Evolutionary conservation across 2,329 filamentous ascomycete species (phyloP), one percentile per base, ranked within the genome.

Genomic region (Pseudocercospora crystallina): DNA sequence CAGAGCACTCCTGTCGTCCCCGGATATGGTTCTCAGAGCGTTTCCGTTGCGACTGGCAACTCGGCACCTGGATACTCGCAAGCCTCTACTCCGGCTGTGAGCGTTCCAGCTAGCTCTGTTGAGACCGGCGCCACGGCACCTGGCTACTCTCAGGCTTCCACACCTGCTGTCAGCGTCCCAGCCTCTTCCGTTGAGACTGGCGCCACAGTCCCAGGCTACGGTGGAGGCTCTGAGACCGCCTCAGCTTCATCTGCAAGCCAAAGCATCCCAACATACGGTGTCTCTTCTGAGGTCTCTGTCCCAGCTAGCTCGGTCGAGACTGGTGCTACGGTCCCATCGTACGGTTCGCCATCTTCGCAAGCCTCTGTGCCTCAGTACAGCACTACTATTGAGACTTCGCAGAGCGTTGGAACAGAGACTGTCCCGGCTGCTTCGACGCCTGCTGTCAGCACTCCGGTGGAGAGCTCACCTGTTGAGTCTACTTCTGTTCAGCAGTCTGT

Each of bases 91-190:
- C n/a, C n/a, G n/a, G n/a, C n/a, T n/a, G n/a, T n/a, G n/a, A n/a
- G 5, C 15, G 10, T 30, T 12, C 39, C 39, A 32, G 17, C 20
- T n/a, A 14, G 5, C 5, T 42, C 39, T 7, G 20, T 11, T 8
- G 32, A 30, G 20, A 42, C 39, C 5, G n/a, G 20, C 15, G 39
- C 39, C 15, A 42, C 39, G n/a, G 39, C 39, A 30, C 39, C 39
- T 14, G 15, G 9, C 20, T 42, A 42, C 15, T 42, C 39, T 20
- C 39, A 42, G 15, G 39, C 20, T 5, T 30, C 39, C 36, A 46
- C 47, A 5, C 47, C 42, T 14, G 42, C 30, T 10, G n/a, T 43
- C 44, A 47, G 30, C 33, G 29, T 35, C 14, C 45, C 49, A 33
- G 44, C 41, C 20, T 14, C 14, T 12, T n/a, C 42, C 13, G n/a